Evolutionary conservation across 2,329 filamentous ascomycete species (phyloP), one percentile per base, ranked within the genome.

Genomic region (Colletotrichum tanaceti): DNA sequence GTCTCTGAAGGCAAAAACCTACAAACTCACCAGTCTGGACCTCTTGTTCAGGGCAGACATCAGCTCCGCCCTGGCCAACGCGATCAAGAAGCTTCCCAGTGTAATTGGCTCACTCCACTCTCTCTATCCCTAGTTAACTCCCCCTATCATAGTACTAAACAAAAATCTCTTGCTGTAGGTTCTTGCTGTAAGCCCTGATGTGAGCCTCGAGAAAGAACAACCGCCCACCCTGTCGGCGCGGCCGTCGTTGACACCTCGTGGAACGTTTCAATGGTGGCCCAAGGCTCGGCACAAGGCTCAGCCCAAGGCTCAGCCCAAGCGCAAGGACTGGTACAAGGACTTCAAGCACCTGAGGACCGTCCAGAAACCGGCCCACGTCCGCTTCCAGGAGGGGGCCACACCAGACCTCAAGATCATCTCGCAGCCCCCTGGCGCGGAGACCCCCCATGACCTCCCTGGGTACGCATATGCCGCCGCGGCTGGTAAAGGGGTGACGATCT

Each of bases 381-480:
- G 5, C 24, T 22, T 39, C n/a, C 5, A 47, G 53, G 3, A 35
- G 38, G 1, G 14, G 11, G 64, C 58, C 14, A n/a, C 50, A 5
- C 46, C 47, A 9, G 64, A 67, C 18, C 64, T 67, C 20, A 67
- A 63, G 5, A 39, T 18, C 1, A 63, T 67, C 18, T 67, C 64
- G 13, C 58, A 67, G 20, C 64, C 64, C 14, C 14, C 59, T 9
- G 64, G 64, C 2, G 38, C 58, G 4, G 46, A 6, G 1, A 46
- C 10, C 1, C 28, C 58, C 38, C 52, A 39, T 7, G 20, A 58
- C 28, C 18, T 67, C 2, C 58, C 58, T 4, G 64, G 64, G 9
- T 67, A 52, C 46, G 64, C 20, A 13, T 67, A 63, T n/a, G 52
- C 52, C 24, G 24, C 52, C 13, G 53, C 63, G 13, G 64, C 43